Evolutionary conservation across 2,329 filamentous ascomycete species (phyloP).

Genomic region (Claviceps sp.): DNA sequence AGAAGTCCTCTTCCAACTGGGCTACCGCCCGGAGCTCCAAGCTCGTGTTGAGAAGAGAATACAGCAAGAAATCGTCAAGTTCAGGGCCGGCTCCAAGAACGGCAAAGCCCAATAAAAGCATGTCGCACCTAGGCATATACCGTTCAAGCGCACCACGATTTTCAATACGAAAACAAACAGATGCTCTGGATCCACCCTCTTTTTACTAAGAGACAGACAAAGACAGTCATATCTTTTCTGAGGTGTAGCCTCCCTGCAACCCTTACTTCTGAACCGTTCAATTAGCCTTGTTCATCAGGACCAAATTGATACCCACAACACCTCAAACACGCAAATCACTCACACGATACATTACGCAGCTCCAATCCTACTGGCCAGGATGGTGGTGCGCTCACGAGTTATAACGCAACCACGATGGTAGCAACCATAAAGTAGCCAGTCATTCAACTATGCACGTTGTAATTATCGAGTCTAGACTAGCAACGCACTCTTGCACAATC

Average conservation of each 20-base stretch:
- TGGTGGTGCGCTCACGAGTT: neutral
- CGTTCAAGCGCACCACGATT: neutral
- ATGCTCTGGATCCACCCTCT: neutral
- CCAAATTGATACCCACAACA: neutral
- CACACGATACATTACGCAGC: neutral
- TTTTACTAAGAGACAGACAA: neutral
- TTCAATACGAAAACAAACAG: neutral
- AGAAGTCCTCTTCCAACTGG: constrained; percentile 78
- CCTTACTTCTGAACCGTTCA: neutral
- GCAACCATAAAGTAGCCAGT: neutral
- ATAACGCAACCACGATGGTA: neutral
- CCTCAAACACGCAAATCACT: neutral
- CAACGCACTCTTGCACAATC: neutral
- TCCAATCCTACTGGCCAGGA: neutral
- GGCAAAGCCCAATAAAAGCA: constrained; percentile 35
- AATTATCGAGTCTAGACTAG: neutral
- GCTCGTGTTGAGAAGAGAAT: constrained; percentile 66
- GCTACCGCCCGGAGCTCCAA: constrained; percentile 82
- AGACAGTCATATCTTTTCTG: neutral
- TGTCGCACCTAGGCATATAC: neutral
- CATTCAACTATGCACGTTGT: neutral
- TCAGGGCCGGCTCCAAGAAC: constrained; percentile 44
- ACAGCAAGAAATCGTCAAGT: constrained; percentile 62
- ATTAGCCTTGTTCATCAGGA: neutral
- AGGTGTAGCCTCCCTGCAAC: neutral